Base-by-base conservation (phyloP, 108 stramenopile genomes). In the Hondaea fermentalgiana region DNA sequence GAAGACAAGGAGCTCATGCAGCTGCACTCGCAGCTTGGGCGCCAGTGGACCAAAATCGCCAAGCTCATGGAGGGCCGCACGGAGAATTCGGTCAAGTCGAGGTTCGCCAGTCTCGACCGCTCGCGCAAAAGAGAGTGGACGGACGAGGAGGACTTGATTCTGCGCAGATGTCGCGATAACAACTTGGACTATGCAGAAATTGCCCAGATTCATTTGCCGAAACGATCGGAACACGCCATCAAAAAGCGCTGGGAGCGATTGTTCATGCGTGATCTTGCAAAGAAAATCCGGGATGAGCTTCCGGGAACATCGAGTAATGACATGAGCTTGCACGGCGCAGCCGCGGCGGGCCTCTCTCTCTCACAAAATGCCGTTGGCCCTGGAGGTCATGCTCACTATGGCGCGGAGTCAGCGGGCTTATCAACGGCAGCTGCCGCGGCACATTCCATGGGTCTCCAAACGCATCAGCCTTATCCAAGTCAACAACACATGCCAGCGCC, bases 41-140 rank as follows among this genome's bases (percentile, higher is more conserved):
- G 57, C 57, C 55, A 59, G 23, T 87, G 87, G 87, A 87, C 87
- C 3, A 87, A 87, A 59, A 87, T 87, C 58, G 87, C 87, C 14
- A 87, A 87, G 58, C 87, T 87, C 58, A 87, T 87, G 57, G 29
- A 25, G 25, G 87, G 87, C 58, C 87, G 87, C 16, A 58, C 87
- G 0, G 87, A 87, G 23, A 87, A 87, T 58, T 57, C 55, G 14
- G 87, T 59, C 58, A 87, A 87, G 58, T 83, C 76, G 12, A 47
- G 76, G 45, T 47, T 53, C 3, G 76, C 76, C 12, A 53, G 49
- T 12, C 76, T 83, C 19, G 76, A 83, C 25, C 45, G 76, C n/a
- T 83, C 76, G 16, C 45, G 51, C 6, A 83, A 83, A 53, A 43
- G 76, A 25, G 76, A 83, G 76, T 83, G 76, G 76, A 47, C 76